Conservation (phyloP, 345 rosid genomes). For the Excoecaria cochinchinensis region DNA sequence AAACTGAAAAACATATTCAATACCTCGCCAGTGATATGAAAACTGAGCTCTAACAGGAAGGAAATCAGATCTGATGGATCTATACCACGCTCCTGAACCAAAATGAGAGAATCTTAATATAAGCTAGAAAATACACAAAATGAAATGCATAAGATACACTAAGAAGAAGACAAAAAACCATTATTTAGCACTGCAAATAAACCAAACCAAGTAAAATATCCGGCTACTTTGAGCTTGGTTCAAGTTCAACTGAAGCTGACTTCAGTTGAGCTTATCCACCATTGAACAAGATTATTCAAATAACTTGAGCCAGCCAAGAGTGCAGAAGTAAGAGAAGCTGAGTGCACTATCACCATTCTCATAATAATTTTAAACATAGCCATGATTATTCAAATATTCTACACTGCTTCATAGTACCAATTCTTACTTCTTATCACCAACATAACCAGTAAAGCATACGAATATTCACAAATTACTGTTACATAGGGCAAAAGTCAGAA, state of each 20-base stretch:
- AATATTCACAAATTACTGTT: neutral
- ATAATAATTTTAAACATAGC: neutral
- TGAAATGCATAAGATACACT: neutral
- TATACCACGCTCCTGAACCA: slow-evolving; percentile 75
- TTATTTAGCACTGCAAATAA: neutral
- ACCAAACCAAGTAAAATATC: neutral
- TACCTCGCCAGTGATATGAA: slow-evolving; percentile 93
- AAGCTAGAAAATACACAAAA: neutral
- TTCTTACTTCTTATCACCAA: neutral
- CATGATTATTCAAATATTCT: neutral
- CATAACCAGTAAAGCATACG: neutral
- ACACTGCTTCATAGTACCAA: neutral
- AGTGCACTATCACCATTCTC: neutral
- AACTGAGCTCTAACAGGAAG: slow-evolving; percentile 94
- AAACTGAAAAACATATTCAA: neutral
- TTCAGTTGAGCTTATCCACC: too few species aligned
- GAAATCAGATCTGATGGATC: slow-evolving; percentile 87
- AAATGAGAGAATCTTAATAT: slow-evolving; percentile 17
- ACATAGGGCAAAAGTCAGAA: neutral
- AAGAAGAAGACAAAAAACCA: neutral
- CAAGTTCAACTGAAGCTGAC: slow-evolving; percentile 1
- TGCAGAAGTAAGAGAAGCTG: neutral
- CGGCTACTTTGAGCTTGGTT: neutral
- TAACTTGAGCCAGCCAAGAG: neutral
- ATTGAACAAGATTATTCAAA: neutral